Evolutionary conservation across 768 basidiomycete genomes (phyloP).

Genomic region (Tulasnella sp.): DNA sequence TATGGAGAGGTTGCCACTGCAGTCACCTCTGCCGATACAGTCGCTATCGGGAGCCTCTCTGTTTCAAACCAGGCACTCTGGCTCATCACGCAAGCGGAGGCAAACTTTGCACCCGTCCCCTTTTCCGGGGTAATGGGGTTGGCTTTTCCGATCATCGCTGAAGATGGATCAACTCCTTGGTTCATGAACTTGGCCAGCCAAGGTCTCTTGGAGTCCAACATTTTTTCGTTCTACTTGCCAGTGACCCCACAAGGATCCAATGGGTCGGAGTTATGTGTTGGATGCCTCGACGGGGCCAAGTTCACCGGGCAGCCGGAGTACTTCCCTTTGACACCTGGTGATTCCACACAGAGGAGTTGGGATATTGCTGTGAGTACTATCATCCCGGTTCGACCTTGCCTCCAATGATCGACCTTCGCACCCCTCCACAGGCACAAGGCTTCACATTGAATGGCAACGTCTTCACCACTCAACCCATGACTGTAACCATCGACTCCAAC

Average conservation of each 20-base stretch:
- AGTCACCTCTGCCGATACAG: slow-evolving; percentile 1
- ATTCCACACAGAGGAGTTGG: neutral
- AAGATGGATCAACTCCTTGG: slow-evolving; percentile 30
- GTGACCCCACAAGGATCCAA: neutral
- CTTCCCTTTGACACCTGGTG: neutral
- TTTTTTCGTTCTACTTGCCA: slow-evolving; percentile 35
- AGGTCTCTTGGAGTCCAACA: slow-evolving; percentile 28
- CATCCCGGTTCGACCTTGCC: neutral
- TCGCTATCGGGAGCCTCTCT: neutral
- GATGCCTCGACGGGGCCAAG: slow-evolving; percentile 11
- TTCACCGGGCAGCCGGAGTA: neutral
- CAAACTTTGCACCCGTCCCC: neutral
- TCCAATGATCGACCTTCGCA: neutral
- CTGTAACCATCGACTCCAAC: neutral
- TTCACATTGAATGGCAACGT: neutral
- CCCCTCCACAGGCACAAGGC: neutral
- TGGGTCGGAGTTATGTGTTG: slow-evolving; percentile 24
- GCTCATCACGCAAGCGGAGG: neutral
- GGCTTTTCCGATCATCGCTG: neutral
- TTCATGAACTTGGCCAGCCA: slow-evolving; percentile 32
- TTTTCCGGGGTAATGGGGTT: neutral
- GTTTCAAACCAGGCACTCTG: neutral
- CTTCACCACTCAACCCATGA: neutral
- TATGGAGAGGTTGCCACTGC: too few relatives aligned
- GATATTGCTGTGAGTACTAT: neutral